A percentile compares a stretch with the other conserved stretches of the same genome.
These are phyloP conservation scores for Vitis hybrid DNA, from an alignment of 177 flowering plant genomes.

Conservation along the genomic window DNA sequence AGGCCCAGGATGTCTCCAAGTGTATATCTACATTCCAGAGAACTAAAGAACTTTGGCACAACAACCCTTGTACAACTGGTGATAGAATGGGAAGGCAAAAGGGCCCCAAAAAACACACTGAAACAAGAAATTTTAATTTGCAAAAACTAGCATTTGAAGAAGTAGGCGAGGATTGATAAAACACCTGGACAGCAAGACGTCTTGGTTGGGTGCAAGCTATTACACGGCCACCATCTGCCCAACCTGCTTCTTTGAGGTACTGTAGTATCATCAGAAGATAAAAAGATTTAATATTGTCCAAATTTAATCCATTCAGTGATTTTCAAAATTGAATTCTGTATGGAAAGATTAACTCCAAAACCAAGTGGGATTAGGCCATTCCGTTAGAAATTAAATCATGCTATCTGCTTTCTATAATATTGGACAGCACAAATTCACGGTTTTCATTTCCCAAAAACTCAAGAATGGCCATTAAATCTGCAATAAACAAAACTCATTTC, in stretches of 20 bases:
- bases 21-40: no score
- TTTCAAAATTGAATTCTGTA: not conserved
- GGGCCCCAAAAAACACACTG: not conserved
- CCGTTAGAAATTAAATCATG: not conserved
- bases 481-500: no score
- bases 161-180: not conserved
- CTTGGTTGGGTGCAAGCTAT: conserved; percentile 98
- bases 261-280: conserved; percentile 22
- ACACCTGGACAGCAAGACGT: conserved; percentile 89
- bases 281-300: not conserved
- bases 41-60: no score
- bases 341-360: no score
- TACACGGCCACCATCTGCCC: conserved; percentile 92
- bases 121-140: not conserved
- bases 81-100: not conserved
- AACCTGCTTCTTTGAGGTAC: conserved; percentile 94
- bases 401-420: not conserved
- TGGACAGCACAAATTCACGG: not conserved
- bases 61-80: no score
- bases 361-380: not conserved
- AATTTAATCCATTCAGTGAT: not conserved
- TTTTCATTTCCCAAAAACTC: no score
- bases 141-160: not conserved
- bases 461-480: no score
- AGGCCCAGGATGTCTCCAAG: no score